Evolutionary conservation across 495 filamentous ascomycete genomes (phyloP), one percentile per base, ranked within the genome.

Genomic region (Penicillium desertorum): DNA sequence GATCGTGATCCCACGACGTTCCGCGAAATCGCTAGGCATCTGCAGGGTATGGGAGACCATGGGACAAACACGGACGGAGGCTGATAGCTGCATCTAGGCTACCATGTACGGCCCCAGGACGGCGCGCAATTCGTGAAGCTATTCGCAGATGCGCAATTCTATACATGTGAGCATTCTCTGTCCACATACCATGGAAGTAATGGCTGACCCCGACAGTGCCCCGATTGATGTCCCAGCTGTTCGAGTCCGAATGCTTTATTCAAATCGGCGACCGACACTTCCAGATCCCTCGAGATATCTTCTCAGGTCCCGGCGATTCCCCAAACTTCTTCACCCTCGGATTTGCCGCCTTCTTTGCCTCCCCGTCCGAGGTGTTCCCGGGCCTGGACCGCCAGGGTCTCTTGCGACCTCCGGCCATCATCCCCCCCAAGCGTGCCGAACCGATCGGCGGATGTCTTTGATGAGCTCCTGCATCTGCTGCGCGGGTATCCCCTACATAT

Each of bases 321-420:
- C 92, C 91, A 6, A 98, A 98, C 72, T 98, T 92, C 81, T 98
- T 98, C 77, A 86, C 91, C 6, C 82, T 98, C 7, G 93, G 93
- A 50, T 96, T 96, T 66, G 87, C 86, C 11, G 84, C 91, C 66
- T 96, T 96, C 78, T 95, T 97, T 74, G 83, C 85, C 25, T 84
- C 84, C 1, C 89, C 89, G 3, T 75, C 82, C 23, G 87, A 96
- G 62, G 81, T 91, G 43, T 96, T 96, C 64, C 93, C 93, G 0
- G 94, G 94, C 2, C 81, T 97, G 1, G 83, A 91, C 46, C 82
- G 88, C 17, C 81, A 84, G 51, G 85, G 85, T 17, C 84, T 97
- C n/a, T 85, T 98, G 11, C 89, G 93, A 7, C 93, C 93, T 2
- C 93, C 93, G 2, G 86, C 89, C 20, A 92, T 98, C 56, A 65